These are phyloP conservation scores for Chlorella ohadii DNA, from an alignment of 139 green algal genomes.

Conservation along the genomic window DNA sequence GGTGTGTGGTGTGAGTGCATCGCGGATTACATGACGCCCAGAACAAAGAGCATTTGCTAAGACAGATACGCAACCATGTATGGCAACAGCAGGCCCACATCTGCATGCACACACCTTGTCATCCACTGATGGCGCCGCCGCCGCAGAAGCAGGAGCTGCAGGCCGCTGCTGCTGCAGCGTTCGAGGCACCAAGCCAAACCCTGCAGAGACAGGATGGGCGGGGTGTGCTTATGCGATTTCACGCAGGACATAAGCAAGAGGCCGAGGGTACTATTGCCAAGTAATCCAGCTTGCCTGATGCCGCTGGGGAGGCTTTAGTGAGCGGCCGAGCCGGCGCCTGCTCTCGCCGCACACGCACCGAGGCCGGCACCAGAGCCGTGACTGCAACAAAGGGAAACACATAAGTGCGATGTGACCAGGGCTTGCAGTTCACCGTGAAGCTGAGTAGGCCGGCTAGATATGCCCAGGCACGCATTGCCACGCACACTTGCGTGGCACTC, in stretches of 20 bases:
- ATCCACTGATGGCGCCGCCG: slow-evolving; percentile 10
- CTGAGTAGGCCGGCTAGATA: too few relatives aligned
- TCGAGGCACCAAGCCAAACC: slow-evolving; percentile 25
- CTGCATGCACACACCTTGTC: slow-evolving; percentile 3
- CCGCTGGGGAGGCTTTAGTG: not conserved
- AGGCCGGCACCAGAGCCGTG: slow-evolving; percentile 75
- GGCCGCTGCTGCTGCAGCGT: not conserved
- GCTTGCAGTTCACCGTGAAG: too few relatives aligned
- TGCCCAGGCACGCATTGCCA: too few relatives aligned
- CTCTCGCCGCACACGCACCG: slow-evolving; percentile 71
- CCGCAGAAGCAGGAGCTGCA: not conserved
- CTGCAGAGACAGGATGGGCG: not conserved
- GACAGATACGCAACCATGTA: too few relatives aligned
- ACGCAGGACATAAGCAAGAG: not conserved
- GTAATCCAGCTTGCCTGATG: not conserved
- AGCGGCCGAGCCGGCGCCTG: slow-evolving; percentile 5
- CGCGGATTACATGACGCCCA: too few relatives aligned
- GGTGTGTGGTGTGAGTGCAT: too few relatives aligned
- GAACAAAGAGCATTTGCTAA: too few relatives aligned
- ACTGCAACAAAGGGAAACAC: slow-evolving; percentile 26
- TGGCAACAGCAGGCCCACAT: too few relatives aligned
- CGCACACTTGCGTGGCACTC: not conserved
- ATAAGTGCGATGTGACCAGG: too few relatives aligned
- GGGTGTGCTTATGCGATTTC: not conserved
- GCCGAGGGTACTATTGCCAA: too few relatives aligned